phyloP scores from a whole-genome alignment of 208 protist genomes.

The Naegleria fowleri region DNA sequence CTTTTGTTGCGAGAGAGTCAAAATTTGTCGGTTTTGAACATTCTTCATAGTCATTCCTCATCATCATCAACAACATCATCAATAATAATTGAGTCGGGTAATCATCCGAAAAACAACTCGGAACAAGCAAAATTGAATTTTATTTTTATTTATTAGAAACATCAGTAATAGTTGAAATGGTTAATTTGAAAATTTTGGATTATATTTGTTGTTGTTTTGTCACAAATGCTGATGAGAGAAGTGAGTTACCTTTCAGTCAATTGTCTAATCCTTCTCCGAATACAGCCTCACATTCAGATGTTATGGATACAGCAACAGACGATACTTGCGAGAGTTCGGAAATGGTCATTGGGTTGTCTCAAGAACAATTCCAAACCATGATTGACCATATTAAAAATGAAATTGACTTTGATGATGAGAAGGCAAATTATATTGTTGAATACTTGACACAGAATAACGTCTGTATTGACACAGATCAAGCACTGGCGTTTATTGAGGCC shows the following conservation, averaged over 20 bases:
- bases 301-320: background rate
- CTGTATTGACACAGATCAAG: background rate
- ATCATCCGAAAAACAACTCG: too few species aligned
- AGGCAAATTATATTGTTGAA: background rate
- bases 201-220: conserved; percentile 5
- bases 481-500: background rate
- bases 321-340: background rate
- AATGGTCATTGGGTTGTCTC: background rate
- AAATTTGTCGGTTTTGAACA: too few species aligned
- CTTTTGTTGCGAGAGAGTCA: too few species aligned
- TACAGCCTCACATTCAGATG: background rate
- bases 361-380: background rate
- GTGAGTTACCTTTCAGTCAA: background rate
- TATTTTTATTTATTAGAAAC: too few species aligned
- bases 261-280: background rate
- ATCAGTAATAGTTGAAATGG: background rate
- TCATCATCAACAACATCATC: too few species aligned
- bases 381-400: background rate
- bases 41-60: too few species aligned
- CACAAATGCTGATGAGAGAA: background rate
- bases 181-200: background rate
- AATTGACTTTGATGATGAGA: background rate
- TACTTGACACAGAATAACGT: background rate
- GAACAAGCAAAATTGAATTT: too few species aligned
- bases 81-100: too few species aligned